Conservation (phyloP, 495 filamentous ascomycete species). For the Aspergillus hancockii region DNA sequence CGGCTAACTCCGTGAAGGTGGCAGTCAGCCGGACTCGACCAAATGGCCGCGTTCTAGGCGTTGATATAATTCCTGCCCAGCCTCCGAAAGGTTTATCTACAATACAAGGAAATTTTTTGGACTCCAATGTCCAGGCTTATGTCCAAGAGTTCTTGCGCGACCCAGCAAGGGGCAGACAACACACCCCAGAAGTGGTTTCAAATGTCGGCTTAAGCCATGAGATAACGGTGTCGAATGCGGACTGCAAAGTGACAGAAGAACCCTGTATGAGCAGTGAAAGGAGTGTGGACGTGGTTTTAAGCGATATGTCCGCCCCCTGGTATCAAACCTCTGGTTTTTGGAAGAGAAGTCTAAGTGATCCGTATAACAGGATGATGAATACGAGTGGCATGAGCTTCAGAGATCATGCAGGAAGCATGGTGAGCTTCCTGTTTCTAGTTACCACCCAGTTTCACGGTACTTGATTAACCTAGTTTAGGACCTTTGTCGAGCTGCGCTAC, state of each 20-base stretch:
- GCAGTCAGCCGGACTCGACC: constrained; percentile 76
- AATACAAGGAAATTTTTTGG: constrained; percentile 91
- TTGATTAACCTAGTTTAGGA: constrained; percentile 51
- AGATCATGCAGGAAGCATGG: constrained; percentile 96
- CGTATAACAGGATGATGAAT: constrained; percentile 98
- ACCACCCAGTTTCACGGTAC: no score
- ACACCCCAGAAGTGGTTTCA: constrained; percentile 16
- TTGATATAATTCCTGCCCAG: constrained; percentile 89
- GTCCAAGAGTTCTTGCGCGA: constrained; percentile 74
- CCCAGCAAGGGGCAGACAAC: constrained; percentile 57
- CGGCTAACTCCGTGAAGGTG: constrained; percentile 48
- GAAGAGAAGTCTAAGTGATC: constrained; percentile 86
- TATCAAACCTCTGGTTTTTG: constrained; percentile 72
- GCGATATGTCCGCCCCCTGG: constrained; percentile 99
- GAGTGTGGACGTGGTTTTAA: constrained; percentile 90
- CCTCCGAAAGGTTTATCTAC: constrained; percentile 87
- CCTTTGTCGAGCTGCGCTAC: constrained; percentile 80
- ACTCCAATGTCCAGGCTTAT: constrained; percentile 65
- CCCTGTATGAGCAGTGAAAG: constrained; percentile 27
- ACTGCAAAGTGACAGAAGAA: constrained; percentile 10
- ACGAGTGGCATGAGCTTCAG: constrained; percentile 82
- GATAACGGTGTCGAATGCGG: constrained; percentile 7
- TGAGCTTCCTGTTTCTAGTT: constrained; percentile 43
- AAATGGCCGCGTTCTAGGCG: constrained; percentile 76
- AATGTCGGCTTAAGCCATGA: constrained; percentile 11